phyloP scores from a whole-genome alignment of 805 yeast species.

The Blastobotrys parvus region DNA sequence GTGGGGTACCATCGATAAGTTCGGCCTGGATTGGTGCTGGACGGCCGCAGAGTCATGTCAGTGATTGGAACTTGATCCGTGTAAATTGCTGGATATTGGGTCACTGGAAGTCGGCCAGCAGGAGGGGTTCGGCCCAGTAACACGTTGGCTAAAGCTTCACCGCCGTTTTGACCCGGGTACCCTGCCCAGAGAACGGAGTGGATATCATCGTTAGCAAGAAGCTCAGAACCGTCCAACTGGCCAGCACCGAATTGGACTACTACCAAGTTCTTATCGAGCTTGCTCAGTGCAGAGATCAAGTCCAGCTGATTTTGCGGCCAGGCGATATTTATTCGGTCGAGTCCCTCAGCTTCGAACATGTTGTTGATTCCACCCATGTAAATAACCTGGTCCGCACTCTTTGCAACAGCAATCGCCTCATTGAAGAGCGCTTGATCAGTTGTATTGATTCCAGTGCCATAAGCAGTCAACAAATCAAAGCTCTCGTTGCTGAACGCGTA shows the following conservation, averaged over 20 bases:
- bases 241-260: conserved; percentile 13
- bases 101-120: conserved; percentile 8
- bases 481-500: too few species aligned
- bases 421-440: conserved; percentile 1
- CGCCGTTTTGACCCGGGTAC: conserved; percentile 12
- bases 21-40: conserved; percentile 8
- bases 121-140: conserved; percentile 8
- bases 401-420: conserved; percentile 5
- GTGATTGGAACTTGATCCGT: conserved; percentile 10
- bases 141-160: conserved; percentile 8
- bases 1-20: conserved; percentile 13
- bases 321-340: conserved; percentile 6
- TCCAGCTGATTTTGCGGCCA: conserved; percentile 13
- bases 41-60: conserved; percentile 10
- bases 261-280: conserved; percentile 6
- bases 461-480: too few species aligned
- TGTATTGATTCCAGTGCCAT: conserved; percentile 5
- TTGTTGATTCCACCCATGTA: conserved; percentile 11
- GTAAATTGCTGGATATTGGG: conserved; percentile 11
- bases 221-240: conserved; percentile 8
- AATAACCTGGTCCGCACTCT: conserved; percentile 6
- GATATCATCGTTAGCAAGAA: conserved; percentile 3
- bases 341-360: conserved; percentile 8
- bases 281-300: conserved; percentile 1
- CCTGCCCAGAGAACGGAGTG: conserved; percentile 11